phyloP scores from a whole-genome alignment of 164 flowering plant species.

The Liquidambar formosana region DNA sequence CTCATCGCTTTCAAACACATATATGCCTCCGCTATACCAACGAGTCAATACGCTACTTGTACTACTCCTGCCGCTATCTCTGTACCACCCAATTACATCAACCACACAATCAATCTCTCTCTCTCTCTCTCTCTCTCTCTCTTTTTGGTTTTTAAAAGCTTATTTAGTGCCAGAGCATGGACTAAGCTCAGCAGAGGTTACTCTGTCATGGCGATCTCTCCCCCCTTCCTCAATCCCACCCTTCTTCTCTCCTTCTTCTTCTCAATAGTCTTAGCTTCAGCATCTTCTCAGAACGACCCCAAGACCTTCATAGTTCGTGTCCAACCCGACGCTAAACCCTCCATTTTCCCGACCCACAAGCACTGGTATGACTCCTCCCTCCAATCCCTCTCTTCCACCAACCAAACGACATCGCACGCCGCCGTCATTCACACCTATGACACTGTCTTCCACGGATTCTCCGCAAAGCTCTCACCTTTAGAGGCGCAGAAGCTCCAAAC shows the following conservation, averaged over 20 bases:
- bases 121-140: slow-evolving; percentile 1
- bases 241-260: slow-evolving; percentile 7
- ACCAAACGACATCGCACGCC: not conserved
- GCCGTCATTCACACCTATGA: slow-evolving; percentile 63
- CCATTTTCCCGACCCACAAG: slow-evolving; percentile 71
- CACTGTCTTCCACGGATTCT: slow-evolving; percentile 82
- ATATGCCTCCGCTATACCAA: no score
- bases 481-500: slow-evolving; percentile 42
- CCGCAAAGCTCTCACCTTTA: slow-evolving; percentile 55
- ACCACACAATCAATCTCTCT: no score
- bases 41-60: no score
- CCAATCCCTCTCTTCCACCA: slow-evolving; percentile 30
- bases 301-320: slow-evolving; percentile 70
- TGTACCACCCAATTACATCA: no score
- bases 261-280: not conserved
- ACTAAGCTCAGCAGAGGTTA: not conserved
- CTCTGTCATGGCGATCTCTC: not conserved
- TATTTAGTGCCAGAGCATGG: not conserved
- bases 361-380: slow-evolving; percentile 88
- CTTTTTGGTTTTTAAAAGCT: not conserved
- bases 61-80: no score
- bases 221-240: not conserved
- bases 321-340: slow-evolving; percentile 67
- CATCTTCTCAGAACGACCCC: slow-evolving; percentile 11
- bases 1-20: no score